A percentile compares a stretch with the other conserved stretches of the same genome.
Evolutionary conservation across 2,329 filamentous ascomycete genomes (phyloP).

Genomic region (Colletotrichum lupini): DNA sequence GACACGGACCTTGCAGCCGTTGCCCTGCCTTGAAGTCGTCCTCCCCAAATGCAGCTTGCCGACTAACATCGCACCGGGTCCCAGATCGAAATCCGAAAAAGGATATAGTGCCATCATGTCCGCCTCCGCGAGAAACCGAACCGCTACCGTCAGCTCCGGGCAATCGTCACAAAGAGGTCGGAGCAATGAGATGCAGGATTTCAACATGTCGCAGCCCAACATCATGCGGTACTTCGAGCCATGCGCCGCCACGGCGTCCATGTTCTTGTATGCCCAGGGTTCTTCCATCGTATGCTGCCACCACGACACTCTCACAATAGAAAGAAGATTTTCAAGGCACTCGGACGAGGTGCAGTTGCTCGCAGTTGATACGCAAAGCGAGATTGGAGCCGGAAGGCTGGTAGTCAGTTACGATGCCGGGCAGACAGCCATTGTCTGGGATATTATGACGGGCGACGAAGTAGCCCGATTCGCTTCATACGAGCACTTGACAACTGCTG

Average conservation of each 20-base stretch:
- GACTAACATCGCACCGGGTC: slow-evolving; percentile 40
- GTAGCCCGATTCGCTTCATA: slow-evolving; percentile 93
- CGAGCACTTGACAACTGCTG: slow-evolving; percentile 83
- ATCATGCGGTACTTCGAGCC: slow-evolving; percentile 77
- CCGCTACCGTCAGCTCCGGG: slow-evolving; percentile 68
- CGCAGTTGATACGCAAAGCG: slow-evolving; percentile 90
- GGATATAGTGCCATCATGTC: slow-evolving; percentile 66
- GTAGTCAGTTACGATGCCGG: slow-evolving; percentile 94
- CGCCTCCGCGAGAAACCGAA: slow-evolving; percentile 67
- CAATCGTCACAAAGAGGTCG: slow-evolving; percentile 61
- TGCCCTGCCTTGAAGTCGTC: slow-evolving; percentile 38
- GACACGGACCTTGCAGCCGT: slow-evolving; percentile 36
- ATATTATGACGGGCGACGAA: slow-evolving; percentile 90
- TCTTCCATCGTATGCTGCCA: slow-evolving; percentile 86
- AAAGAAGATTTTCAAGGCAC: slow-evolving; percentile 86
- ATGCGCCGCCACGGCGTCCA: slow-evolving; percentile 89
- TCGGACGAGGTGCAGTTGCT: slow-evolving; percentile 85
- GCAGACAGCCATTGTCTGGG: slow-evolving; percentile 96
- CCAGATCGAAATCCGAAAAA: slow-evolving; percentile 39
- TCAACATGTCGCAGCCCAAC: slow-evolving; percentile 62
- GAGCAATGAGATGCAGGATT: slow-evolving; percentile 60
- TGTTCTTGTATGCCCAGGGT: slow-evolving; percentile 90
- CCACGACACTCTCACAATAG: slow-evolving; percentile 91
- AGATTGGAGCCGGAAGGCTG: slow-evolving; percentile 83
- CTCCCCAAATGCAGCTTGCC: slow-evolving; percentile 38